These are phyloP conservation scores for Allantophomopsis lycopodina DNA, from an alignment of 2,329 filamentous ascomycete genomes.

Conservation along the genomic window DNA sequence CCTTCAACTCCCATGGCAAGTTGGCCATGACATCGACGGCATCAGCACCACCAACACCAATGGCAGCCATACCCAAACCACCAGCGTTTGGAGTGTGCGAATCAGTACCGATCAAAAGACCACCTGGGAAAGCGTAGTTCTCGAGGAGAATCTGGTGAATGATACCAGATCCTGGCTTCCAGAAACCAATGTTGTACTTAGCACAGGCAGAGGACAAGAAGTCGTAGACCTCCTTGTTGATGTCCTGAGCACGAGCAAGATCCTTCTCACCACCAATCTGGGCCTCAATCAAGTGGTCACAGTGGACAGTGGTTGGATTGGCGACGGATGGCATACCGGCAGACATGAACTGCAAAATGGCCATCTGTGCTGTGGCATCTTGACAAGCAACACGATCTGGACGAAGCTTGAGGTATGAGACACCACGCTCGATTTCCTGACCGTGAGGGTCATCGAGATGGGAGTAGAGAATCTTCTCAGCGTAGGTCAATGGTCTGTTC, in stretches of 20 bases:
- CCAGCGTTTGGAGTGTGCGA: conserved; percentile 96
- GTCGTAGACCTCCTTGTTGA: conserved; percentile 99
- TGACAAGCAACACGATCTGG: conserved; percentile 98
- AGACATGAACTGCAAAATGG: conserved; percentile 99
- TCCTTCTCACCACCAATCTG: conserved; percentile 90
- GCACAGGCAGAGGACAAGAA: conserved; percentile 88
- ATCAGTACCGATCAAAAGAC: conserved; percentile 93
- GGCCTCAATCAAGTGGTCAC: conserved; percentile 98
- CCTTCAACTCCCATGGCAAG: conserved; percentile 96
- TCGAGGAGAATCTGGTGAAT: conserved; percentile 98
- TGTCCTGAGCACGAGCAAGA: conserved; percentile 75
- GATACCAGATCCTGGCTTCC: conserved; percentile 96
- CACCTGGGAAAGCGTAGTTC: conserved; percentile 99
- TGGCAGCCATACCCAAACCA: conserved; percentile 87
- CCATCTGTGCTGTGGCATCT: conserved; percentile 99
- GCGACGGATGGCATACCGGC: conserved; percentile 92
- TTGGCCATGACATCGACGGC: conserved; percentile 97
- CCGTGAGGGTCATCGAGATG: conserved; percentile 94
- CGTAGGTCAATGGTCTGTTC: conserved; percentile 85
- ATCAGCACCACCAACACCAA: conserved; percentile 96
- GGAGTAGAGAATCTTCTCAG: conserved; percentile 98
- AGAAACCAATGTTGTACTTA: conserved; percentile 99
- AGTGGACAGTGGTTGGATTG: conserved; percentile 93
- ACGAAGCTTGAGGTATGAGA: conserved; percentile 90
- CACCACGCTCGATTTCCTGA: conserved; percentile 92